phyloP scores from a whole-genome alignment of 805 yeast genomes.

The Teunomyces cretensis region DNA sequence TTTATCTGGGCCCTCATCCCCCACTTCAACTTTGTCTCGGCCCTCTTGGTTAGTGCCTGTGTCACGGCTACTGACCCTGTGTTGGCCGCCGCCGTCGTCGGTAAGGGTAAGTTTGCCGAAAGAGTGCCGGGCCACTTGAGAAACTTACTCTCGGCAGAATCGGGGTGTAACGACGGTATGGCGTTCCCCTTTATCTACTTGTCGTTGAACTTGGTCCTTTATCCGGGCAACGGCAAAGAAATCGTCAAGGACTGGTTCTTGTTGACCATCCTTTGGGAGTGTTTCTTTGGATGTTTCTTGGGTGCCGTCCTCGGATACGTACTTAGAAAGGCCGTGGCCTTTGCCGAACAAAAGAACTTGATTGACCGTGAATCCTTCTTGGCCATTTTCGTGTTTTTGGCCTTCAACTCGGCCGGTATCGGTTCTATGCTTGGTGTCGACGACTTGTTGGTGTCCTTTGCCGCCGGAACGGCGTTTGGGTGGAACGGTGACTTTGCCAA shows the following conservation, averaged over 20 bases:
- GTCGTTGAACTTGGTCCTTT: constrained; percentile 65
- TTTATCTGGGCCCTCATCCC: constrained; percentile 80
- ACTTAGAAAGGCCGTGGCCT: constrained; percentile 69
- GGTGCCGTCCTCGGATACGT: constrained; percentile 73
- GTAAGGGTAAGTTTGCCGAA: constrained; percentile 87
- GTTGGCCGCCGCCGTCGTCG: constrained; percentile 92
- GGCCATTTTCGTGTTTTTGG: constrained; percentile 77
- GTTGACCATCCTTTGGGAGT: constrained; percentile 76
- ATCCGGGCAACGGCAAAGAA: constrained; percentile 61
- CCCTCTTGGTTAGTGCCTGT: constrained; percentile 78
- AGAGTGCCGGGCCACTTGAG: constrained; percentile 93
- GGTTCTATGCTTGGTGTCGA: constrained; percentile 88
- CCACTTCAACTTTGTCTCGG: constrained; percentile 65
- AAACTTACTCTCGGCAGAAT: constrained; percentile 78
- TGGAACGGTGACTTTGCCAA: constrained; percentile 91
- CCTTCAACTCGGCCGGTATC: constrained; percentile 83
- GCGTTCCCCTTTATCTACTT: constrained; percentile 86
- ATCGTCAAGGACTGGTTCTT: constrained; percentile 81
- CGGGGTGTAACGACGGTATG: constrained; percentile 94
- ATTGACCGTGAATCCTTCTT: constrained; percentile 89
- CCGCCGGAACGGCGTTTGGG: constrained; percentile 90
- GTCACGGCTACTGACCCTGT: constrained; percentile 96
- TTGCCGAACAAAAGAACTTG: constrained; percentile 64
- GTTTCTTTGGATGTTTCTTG: constrained; percentile 72
- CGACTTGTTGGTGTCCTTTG: constrained; percentile 83